phyloP scores from a whole-genome alignment of 2,329 filamentous ascomycete genomes.

The Calonectria pseudoreteaudii region DNA sequence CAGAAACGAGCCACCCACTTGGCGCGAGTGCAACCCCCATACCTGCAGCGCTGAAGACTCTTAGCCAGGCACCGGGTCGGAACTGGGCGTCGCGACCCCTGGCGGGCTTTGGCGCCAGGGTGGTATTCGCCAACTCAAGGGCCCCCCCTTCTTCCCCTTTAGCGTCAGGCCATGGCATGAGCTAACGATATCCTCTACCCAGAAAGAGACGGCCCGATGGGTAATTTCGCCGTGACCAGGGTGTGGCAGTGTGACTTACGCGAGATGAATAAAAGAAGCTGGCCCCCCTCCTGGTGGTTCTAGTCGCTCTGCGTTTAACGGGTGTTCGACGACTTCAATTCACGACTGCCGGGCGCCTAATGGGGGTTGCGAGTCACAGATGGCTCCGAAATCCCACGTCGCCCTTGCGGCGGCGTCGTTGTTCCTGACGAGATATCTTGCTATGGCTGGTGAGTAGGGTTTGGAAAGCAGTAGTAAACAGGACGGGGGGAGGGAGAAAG shows the following conservation, averaged over 20 bases:
- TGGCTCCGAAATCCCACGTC: conserved; percentile 40
- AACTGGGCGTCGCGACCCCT: conserved; percentile 1
- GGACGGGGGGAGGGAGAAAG: too few relatives aligned
- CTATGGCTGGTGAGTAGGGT: conserved; percentile 36
- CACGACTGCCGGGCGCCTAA: conserved; percentile 24
- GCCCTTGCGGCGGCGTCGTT: conserved; percentile 40
- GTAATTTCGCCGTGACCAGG: conserved; percentile 17
- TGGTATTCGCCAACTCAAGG: conserved; percentile 22
- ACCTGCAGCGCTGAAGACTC: background rate
- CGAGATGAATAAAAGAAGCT: conserved; percentile 43
- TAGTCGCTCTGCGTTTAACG: conserved; percentile 11
- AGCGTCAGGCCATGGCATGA: conserved; percentile 37
- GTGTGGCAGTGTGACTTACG: conserved; percentile 25
- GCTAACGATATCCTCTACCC: conserved; percentile 29
- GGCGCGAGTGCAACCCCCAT: background rate
- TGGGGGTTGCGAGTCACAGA: conserved; percentile 35
- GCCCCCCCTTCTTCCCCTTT: too few relatives aligned
- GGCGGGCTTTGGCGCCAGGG: conserved; percentile 11
- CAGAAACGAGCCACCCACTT: background rate
- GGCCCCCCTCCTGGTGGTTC: background rate
- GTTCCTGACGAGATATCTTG: conserved; percentile 35
- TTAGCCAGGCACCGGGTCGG: background rate
- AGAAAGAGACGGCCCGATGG: conserved; percentile 30
- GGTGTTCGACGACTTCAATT: conserved; percentile 13
- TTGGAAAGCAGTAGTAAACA: too few relatives aligned